Evolutionary conservation across 78 protist genomes (phyloP).

Genomic region (Dictyostelium purpureum): DNA sequence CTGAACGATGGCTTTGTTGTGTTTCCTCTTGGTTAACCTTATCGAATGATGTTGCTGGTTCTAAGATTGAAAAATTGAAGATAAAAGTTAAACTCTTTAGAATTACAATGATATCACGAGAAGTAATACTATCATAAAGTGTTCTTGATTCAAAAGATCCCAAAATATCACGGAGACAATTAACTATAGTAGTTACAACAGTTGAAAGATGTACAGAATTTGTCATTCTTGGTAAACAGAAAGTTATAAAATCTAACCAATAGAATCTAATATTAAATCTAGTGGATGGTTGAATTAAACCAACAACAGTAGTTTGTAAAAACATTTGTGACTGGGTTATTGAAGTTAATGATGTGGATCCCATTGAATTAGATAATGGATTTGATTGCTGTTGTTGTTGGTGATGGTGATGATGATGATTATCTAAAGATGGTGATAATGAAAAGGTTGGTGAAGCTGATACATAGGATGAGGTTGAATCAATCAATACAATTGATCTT

Average conservation of each 20-base stretch:
- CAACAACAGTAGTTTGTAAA: slow-evolving; percentile 73
- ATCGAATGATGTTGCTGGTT: slow-evolving; percentile 56
- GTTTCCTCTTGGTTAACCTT: not conserved
- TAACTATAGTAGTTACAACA: slow-evolving; percentile 39
- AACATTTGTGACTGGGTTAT: slow-evolving; percentile 72
- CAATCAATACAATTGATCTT: slow-evolving; percentile 60
- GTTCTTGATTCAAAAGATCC: slow-evolving; percentile 45
- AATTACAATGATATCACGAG: slow-evolving; percentile 60
- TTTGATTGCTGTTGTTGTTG: not conserved
- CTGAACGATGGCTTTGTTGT: not conserved
- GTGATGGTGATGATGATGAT: not conserved
- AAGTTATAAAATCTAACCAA: slow-evolving; percentile 77
- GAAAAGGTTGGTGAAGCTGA: not conserved
- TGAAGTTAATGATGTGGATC: slow-evolving; percentile 14
- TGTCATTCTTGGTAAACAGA: slow-evolving; percentile 72
- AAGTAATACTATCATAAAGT: slow-evolving; percentile 62
- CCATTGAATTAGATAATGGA: not conserved
- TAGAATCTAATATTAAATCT: slow-evolving; percentile 71
- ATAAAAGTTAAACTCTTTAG: slow-evolving; percentile 54
- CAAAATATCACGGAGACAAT: slow-evolving; percentile 69
- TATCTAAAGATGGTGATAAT: not conserved
- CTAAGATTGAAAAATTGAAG: slow-evolving; percentile 54
- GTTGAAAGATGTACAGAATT: slow-evolving; percentile 15
- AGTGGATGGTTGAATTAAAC: slow-evolving; percentile 69
- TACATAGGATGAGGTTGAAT: not conserved